These are phyloP conservation scores for Botrytis sinoallii DNA, from an alignment of 2,329 filamentous ascomycete species.

Conservation along the genomic window DNA sequence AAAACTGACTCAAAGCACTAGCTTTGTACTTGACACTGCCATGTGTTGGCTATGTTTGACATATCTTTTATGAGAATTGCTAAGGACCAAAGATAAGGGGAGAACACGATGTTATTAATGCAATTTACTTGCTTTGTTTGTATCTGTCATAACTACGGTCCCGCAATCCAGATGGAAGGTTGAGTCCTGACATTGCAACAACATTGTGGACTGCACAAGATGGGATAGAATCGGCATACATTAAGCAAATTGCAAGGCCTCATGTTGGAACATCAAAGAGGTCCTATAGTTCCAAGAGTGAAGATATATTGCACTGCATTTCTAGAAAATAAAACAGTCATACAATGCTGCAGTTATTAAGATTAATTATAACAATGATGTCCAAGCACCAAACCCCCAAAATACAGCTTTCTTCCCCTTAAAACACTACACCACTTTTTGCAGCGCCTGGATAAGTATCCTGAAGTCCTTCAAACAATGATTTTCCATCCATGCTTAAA, in stretches of 20 bases:
- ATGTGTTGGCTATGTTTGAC: background rate
- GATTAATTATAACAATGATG: background rate
- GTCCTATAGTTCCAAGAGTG: background rate
- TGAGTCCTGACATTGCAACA: background rate
- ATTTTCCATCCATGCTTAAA: background rate
- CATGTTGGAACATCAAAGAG: background rate
- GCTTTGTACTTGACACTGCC: background rate
- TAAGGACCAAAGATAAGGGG: background rate
- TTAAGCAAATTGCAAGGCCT: background rate
- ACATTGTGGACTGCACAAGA: background rate
- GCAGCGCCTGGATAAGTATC: background rate
- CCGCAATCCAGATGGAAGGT: background rate
- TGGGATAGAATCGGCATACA: background rate
- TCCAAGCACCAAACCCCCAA: background rate
- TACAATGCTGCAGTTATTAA: background rate
- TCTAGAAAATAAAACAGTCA: background rate
- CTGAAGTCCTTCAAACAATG: background rate
- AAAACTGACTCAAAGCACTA: background rate
- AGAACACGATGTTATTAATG: background rate
- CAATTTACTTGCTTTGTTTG: background rate
- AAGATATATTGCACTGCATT: background rate
- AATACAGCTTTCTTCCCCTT: background rate
- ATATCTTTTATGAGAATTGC: background rate
- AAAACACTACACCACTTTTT: background rate
- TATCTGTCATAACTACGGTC: background rate